Evolutionary conservation across 257 asterid species (phyloP).

Genomic region (Capsicum rhomboideum): DNA sequence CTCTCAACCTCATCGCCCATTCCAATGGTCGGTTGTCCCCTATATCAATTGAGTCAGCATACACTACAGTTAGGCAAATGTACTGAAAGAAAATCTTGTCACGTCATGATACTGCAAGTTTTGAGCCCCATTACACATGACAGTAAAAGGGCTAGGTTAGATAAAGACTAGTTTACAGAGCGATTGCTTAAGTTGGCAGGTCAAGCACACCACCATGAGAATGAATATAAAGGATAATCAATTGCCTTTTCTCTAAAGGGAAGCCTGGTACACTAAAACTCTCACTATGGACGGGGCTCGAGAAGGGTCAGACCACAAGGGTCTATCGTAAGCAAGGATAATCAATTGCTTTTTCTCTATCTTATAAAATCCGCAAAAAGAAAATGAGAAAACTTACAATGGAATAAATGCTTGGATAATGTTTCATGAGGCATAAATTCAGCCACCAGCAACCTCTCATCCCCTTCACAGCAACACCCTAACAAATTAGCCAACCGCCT

Average conservation of each 20-base stretch:
- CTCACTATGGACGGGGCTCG: no score
- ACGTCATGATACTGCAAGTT: neutral
- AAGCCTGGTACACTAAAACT: no score
- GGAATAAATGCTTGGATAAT: constrained; percentile 38
- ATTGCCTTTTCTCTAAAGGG: neutral
- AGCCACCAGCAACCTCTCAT: constrained; percentile 37
- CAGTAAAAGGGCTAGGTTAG: neutral
- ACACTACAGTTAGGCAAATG: neutral
- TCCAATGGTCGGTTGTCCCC: constrained; percentile 41
- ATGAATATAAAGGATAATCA: neutral
- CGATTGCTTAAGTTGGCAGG: neutral
- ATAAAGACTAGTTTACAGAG: neutral
- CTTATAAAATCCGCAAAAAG: neutral
- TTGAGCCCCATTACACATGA: neutral
- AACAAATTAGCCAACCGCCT: constrained; percentile 34
- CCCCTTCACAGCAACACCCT: constrained; percentile 42
- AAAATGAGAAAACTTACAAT: constrained; percentile 24
- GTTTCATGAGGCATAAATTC: constrained; percentile 47
- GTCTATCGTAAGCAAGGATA: no score
- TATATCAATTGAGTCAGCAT: constrained; percentile 3
- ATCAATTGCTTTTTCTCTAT: neutral
- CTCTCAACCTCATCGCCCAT: constrained; percentile 49
- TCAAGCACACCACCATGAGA: neutral
- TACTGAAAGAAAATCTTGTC: neutral
- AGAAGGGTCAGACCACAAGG: no score